Base-by-base conservation (phyloP, 805 yeast genomes). In the Saccharomycopsis lassenensis region DNA sequence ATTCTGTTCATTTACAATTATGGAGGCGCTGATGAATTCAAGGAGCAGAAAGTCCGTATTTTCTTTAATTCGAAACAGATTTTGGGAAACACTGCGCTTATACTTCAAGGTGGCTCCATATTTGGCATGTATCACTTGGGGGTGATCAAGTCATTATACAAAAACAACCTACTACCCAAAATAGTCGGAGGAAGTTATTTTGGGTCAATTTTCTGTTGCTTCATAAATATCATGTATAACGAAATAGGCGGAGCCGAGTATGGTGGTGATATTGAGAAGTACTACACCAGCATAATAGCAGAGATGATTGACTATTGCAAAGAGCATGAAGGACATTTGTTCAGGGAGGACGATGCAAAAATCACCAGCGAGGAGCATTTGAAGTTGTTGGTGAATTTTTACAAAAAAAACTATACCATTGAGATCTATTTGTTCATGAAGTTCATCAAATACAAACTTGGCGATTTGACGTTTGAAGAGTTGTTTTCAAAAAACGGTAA, bases 101-200 rank as follows among this genome's bases (percentile, higher is more conserved):
- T 89, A 25, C 61, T 91, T 18, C 96, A 91, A 57, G 98, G 98
- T 20, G 97, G 98, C 2, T 81, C 96, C 0, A 59, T 91, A 16
- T 91, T 89, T 59, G 97, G 98, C 0, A 61, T 91, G 43, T 87
- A 94, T 49, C 98, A 91, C 55, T 53, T 91, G 24, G 98, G 98
- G 2, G 95, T 87, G 1, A 82, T 89, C 6, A 79, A 80, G 44
- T 89, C 91, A 0, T 62, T 91, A n/a, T 71, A 78, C 42, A 68
- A 69, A 45, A 75, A 79, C 44, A 78, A 81, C 1, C 58, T 87
- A 25, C 61, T 91, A 35, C 98, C 98, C 0, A 61, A 80, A 28
- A 81, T 91, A 2, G 74, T 89, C 16, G 82, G 89, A 5, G 98
- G 98, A 0, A 80, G 87, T 39, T 91, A 95, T 0, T 81, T 85